Evolutionary conservation across 805 yeast genomes (phyloP).

Genomic region (Ogataea naganishii): DNA sequence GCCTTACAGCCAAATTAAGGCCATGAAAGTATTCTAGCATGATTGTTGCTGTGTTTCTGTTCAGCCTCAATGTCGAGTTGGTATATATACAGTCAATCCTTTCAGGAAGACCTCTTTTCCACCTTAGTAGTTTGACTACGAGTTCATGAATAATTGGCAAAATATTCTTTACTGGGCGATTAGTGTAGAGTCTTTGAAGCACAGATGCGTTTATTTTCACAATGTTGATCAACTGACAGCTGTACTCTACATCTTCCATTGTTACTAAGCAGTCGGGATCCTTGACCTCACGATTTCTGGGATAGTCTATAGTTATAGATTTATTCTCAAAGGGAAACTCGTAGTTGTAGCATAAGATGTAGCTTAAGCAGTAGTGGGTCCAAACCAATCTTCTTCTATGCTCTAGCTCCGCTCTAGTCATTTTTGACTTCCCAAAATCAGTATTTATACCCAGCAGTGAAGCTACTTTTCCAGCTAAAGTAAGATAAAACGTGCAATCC

Average conservation of each 20-base stretch:
- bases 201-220: slow-evolving; percentile 64
- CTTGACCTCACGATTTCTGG: slow-evolving; percentile 53
- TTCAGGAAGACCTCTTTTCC: slow-evolving; percentile 57
- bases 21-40: slow-evolving; percentile 75
- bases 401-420: slow-evolving; percentile 34
- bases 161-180: slow-evolving; percentile 56
- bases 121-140: slow-evolving; percentile 51
- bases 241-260: slow-evolving; percentile 58
- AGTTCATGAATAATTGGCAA: slow-evolving; percentile 57
- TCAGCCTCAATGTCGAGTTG: slow-evolving; percentile 37
- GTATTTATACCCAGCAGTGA: slow-evolving; percentile 64
- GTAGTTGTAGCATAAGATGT: slow-evolving; percentile 66
- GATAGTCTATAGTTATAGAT: slow-evolving; percentile 60
- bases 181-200: slow-evolving; percentile 52
- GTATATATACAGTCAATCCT: slow-evolving; percentile 50
- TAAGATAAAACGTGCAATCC: slow-evolving; percentile 61
- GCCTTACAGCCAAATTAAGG: slow-evolving; percentile 63
- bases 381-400: slow-evolving; percentile 24
- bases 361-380: slow-evolving; percentile 21
- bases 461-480: slow-evolving; percentile 56
- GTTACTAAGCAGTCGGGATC: too few relatives aligned
- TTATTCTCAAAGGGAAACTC: slow-evolving; percentile 64
- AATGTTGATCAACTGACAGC: slow-evolving; percentile 58
- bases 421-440: slow-evolving; percentile 51
- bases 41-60: slow-evolving; percentile 54